phyloP scores from a whole-genome alignment of 768 basidiomycete species.

The Bullera alba region DNA sequence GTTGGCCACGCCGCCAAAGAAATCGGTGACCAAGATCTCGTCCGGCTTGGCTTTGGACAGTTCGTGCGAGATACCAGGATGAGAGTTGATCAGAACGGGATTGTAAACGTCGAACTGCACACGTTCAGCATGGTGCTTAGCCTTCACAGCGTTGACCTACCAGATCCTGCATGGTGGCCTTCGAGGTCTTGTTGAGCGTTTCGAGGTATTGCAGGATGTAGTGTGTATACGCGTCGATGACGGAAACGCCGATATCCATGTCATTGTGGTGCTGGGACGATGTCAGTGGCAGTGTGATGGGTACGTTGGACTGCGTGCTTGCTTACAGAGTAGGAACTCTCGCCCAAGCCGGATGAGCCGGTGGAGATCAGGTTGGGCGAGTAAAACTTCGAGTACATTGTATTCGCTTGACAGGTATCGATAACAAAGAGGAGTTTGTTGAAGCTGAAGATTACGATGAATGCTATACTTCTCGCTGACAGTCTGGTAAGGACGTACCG shows the following conservation, averaged over 20 bases:
- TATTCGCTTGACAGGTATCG: conserved; percentile 96
- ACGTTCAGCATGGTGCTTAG: neutral
- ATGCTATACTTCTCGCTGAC: neutral
- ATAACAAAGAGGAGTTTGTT: conserved; percentile 97
- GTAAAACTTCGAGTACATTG: conserved; percentile 87
- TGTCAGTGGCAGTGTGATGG: neutral
- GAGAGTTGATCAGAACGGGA: conserved; percentile 65
- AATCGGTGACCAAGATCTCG: conserved; percentile 65
- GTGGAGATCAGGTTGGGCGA: conserved; percentile 89
- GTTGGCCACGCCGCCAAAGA: conserved; percentile 80
- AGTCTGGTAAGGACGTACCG: conserved; percentile 52
- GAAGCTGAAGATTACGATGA: conserved; percentile 54
- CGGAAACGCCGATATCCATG: conserved; percentile 85
- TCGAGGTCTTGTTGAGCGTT: conserved; percentile 81
- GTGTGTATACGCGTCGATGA: conserved; percentile 93
- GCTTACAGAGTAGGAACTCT: conserved; percentile 90
- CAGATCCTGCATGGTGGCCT: conserved; percentile 69
- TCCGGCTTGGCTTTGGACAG: conserved; percentile 64
- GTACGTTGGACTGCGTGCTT: no score
- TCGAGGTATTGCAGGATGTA: conserved; percentile 86
- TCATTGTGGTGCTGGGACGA: conserved; percentile 75
- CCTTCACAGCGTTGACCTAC: conserved; percentile 51
- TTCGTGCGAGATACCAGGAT: conserved; percentile 81
- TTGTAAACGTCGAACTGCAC: conserved; percentile 76
- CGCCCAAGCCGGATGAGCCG: conserved; percentile 71